Percentiles rank a stretch among this genome's conserved stretches.
Conservation (phyloP, 2,329 filamentous ascomycete species). For the Trichoderma lentiforme region DNA sequence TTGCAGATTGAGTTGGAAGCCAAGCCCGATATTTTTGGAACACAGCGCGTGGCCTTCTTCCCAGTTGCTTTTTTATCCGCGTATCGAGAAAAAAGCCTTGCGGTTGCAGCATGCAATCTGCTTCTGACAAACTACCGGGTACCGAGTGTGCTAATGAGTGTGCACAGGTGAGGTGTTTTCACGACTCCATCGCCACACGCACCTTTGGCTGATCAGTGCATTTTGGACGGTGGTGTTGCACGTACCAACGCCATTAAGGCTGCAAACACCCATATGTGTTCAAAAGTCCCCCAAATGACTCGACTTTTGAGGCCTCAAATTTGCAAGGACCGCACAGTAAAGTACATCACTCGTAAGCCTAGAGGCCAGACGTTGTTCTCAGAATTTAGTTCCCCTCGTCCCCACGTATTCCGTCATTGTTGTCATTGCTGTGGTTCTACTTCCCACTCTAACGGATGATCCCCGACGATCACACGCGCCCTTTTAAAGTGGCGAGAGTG, state of each 20-base stretch:
- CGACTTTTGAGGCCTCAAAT: not conserved
- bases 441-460: not conserved
- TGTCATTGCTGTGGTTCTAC: not conserved
- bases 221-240: not conserved
- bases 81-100: not conserved
- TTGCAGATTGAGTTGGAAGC: slow-evolving; percentile 9
- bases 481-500: not conserved
- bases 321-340: not conserved
- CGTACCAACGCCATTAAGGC: not conserved
- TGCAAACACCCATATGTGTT: not conserved
- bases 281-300: not conserved
- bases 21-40: not conserved
- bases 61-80: not conserved
- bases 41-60: not conserved
- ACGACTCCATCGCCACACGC: not conserved
- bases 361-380: not conserved
- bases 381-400: not conserved
- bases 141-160: not conserved
- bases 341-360: not conserved
- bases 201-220: not conserved
- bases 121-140: no score
- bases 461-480: not conserved
- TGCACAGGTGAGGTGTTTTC: not conserved
- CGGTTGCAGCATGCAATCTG: not conserved
- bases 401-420: slow-evolving; percentile 6